Percentiles rank a stretch among this genome's conserved stretches.
Evolutionary conservation across 2,329 filamentous ascomycete genomes (phyloP).

Genomic region (Cercospora sp.): DNA sequence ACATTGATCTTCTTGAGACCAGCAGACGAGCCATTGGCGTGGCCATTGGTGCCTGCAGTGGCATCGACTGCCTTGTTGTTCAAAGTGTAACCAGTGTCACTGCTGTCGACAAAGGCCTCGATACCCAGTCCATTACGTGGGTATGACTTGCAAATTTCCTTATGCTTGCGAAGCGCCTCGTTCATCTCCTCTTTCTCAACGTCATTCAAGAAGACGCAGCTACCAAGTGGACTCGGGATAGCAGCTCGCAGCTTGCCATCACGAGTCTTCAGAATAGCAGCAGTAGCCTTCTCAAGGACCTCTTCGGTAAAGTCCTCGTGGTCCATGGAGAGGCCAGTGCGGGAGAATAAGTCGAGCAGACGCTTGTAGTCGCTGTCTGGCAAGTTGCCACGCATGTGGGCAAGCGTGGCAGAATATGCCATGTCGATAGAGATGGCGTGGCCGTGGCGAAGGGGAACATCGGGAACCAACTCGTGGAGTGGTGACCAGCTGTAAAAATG

Average conservation of each 20-base stretch:
- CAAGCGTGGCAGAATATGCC: conserved; percentile 71
- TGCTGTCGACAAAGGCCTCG: conserved; percentile 68
- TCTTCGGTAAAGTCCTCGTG: conserved; percentile 67
- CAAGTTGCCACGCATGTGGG: conserved; percentile 62
- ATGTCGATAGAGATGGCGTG: conserved; percentile 76
- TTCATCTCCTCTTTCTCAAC: conserved; percentile 63
- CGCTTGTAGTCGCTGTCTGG: conserved; percentile 61
- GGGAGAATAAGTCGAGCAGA: conserved; percentile 66
- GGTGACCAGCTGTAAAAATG: conserved; percentile 61
- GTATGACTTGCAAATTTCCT: conserved; percentile 62
- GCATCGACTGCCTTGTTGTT: conserved; percentile 45
- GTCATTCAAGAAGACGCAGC: conserved; percentile 69
- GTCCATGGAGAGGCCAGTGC: conserved; percentile 70
- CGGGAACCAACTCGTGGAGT: conserved; percentile 67
- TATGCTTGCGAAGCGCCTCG: conserved; percentile 61
- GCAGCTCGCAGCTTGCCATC: conserved; percentile 68
- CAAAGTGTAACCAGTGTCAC: conserved; percentile 63
- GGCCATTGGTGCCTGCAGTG: conserved; percentile 30
- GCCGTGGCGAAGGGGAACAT: conserved; percentile 68
- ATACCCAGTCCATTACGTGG: conserved; percentile 65
- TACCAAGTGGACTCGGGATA: conserved; percentile 66
- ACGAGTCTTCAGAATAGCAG: conserved; percentile 69
- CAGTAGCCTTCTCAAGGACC: conserved; percentile 64
- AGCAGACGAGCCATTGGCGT: not conserved
- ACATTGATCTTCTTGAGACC: conserved; percentile 36